Conservation (phyloP, 495 filamentous ascomycete genomes). For the Penicillium subrubescens region DNA sequence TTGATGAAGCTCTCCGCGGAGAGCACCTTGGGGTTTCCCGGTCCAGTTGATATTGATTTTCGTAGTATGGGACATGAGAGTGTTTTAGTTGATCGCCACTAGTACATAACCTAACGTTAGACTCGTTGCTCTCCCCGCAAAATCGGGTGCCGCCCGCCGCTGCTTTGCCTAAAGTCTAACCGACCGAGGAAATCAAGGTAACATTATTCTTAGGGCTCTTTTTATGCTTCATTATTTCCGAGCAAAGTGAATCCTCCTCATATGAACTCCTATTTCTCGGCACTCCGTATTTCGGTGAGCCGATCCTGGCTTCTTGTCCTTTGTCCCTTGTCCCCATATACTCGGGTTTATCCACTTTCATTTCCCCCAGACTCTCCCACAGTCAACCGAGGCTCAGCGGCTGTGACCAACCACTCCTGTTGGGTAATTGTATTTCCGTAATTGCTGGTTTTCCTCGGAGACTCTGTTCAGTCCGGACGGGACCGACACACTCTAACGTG, state of each 20-base stretch:
- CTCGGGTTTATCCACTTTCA: not conserved
- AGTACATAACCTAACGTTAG: conserved; percentile 9
- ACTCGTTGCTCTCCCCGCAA: conserved; percentile 18
- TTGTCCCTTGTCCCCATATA: not conserved
- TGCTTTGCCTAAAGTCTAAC: not conserved
- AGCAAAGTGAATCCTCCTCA: not conserved
- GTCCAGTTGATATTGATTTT: not conserved
- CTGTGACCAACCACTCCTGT: not conserved
- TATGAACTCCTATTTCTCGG: not conserved
- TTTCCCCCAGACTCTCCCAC: conserved; percentile 2
- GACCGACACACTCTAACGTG: conserved; percentile 4
- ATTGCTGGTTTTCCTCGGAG: conserved; percentile 15
- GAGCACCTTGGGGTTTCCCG: conserved; percentile 2
- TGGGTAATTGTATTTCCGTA: conserved; percentile 17
- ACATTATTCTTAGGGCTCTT: not conserved
- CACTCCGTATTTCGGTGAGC: conserved; percentile 2
- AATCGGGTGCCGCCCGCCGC: not conserved
- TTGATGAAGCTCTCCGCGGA: conserved; percentile 6
- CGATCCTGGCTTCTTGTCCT: not conserved
- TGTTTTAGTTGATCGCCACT: not conserved
- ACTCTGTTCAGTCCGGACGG: conserved; percentile 4
- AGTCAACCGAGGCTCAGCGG: conserved; percentile 28
- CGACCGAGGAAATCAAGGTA: not conserved
- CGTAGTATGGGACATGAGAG: not conserved
- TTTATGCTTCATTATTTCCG: not conserved